phyloP scores from a whole-genome alignment of 2,329 filamentous ascomycete species.

The Leptosphaerulina australis region DNA sequence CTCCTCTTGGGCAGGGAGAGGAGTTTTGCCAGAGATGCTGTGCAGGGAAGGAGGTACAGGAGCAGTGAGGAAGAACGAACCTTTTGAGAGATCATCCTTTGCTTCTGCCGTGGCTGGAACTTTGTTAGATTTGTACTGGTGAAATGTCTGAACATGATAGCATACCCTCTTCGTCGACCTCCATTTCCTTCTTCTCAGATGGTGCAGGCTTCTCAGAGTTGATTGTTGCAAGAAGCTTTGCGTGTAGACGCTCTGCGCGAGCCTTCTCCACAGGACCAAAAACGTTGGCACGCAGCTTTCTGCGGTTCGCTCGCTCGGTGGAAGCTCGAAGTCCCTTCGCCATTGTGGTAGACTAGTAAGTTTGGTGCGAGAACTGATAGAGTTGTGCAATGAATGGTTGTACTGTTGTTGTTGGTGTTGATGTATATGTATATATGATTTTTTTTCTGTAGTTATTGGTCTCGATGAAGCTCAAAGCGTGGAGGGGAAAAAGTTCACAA shows the following conservation, averaged over 20 bases:
- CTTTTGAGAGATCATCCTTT: constrained; percentile 39
- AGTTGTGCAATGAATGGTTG: constrained; percentile 16
- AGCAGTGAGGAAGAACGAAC: constrained; percentile 41
- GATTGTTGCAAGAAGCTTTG: constrained; percentile 82
- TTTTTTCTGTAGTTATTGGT: too few relatives aligned
- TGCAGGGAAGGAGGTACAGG: constrained; percentile 36
- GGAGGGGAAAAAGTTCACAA: constrained; percentile 19
- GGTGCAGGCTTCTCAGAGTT: constrained; percentile 71
- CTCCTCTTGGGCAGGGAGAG: constrained; percentile 23
- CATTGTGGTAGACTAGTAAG: constrained; percentile 62
- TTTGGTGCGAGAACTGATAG: constrained; percentile 4
- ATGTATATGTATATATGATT: too few relatives aligned
- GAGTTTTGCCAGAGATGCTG: constrained; percentile 13
- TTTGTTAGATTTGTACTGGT: constrained; percentile 3
- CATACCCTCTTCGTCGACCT: constrained; percentile 53
- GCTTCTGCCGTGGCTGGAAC: constrained; percentile 23
- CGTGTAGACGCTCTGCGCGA: constrained; percentile 80
- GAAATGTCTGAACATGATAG: not conserved
- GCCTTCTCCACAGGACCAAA: constrained; percentile 84
- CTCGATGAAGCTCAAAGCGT: constrained; percentile 3
- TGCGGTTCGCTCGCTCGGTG: constrained; percentile 80
- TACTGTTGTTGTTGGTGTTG: constrained; percentile 6
- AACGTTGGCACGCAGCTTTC: constrained; percentile 76
- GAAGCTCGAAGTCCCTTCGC: constrained; percentile 85
- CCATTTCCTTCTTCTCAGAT: constrained; percentile 50